Percentiles rank a stretch among this genome's conserved stretches.
phyloP scores from a whole-genome alignment of 164 flowering plant species.

The Nelumbo lutea region DNA sequence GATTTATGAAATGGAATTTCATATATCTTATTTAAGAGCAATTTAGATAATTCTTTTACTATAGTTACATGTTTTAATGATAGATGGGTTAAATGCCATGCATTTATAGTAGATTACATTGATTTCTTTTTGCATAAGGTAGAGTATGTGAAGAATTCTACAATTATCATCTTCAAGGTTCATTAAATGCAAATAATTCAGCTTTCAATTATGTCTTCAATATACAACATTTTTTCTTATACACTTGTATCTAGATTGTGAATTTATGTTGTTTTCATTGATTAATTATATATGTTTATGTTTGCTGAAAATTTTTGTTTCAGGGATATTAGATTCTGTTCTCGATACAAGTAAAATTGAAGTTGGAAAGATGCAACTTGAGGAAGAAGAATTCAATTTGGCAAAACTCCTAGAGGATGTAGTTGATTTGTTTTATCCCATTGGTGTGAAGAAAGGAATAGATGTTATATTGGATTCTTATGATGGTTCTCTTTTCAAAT shows the following conservation, averaged over 20 bases:
- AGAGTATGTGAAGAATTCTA: neutral
- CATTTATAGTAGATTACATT: neutral
- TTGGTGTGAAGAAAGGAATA: conserved; percentile 58
- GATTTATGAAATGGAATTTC: too few relatives aligned
- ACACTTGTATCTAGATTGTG: neutral
- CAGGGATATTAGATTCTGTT: conserved; percentile 76
- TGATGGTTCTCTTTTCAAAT: conserved; percentile 51
- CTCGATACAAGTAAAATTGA: conserved; percentile 86
- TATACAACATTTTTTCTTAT: too few relatives aligned
- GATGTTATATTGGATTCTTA: conserved; percentile 68
- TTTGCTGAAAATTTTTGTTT: neutral
- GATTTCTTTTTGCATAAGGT: neutral
- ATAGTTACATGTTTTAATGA: too few relatives aligned
- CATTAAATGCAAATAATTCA: neutral
- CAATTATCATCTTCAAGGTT: neutral
- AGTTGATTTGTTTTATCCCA: conserved; percentile 55
- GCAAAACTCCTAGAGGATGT: conserved; percentile 62
- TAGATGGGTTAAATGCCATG: too few relatives aligned
- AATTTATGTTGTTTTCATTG: neutral
- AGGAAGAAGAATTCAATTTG: conserved; percentile 58
- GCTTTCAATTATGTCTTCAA: too few relatives aligned
- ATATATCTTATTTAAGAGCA: too few relatives aligned
- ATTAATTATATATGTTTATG: neutral
- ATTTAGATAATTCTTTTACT: too few relatives aligned
- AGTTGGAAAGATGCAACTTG: conserved; percentile 78